Evolutionary conservation across 2,329 filamentous ascomycete species (phyloP), one percentile per base, ranked within the genome.

Genomic region (Pseudogymnoascus sp.): DNA sequence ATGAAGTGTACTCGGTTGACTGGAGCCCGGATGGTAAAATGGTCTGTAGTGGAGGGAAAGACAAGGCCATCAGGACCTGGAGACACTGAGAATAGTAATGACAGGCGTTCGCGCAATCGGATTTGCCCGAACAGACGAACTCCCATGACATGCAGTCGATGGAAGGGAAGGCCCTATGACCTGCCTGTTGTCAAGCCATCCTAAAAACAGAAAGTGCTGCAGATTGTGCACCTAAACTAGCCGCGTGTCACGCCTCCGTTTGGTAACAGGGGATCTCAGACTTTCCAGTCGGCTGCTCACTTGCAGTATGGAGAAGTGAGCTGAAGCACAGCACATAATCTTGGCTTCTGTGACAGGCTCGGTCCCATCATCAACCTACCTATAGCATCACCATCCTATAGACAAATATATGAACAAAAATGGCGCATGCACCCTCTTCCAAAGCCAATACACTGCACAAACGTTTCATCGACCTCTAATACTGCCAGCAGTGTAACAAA

Each of bases 1-100:
- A 96, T 69, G 90, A 97, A 73, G 92, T 97, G 0, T 97, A 92
- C 74, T 91, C 92, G 0, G 86, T 97, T 11, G 93, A 97, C 73
- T 97, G 93, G 94, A 92, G 89, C 67, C 88, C 91, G 0, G 92
- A 97, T 72, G 94, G 94, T 7, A 84, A 90, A 67, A 86, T 87
- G 68, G 92, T 97, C 14, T 92, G 87, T 16, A 96, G 92, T 73
- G 94, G 92, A 60, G 94, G 94, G 8, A 93, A 93, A 72, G 94
- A 99, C 74, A 97, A 96, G 74, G 85, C 85, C 2, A 84, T 88
- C 18, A 78, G 85, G 66, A 74, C 87, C 41, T 89, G 86, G 86
- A 79, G 83, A 67, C 84, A 86, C 71, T 88, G 76, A 70, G 36
- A 36, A 30, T 28, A 60, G 35, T 50, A 41, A 37, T 41, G 33